Base-by-base conservation (phyloP, 179 eudicot species). In the Beta lomatogona region DNA sequence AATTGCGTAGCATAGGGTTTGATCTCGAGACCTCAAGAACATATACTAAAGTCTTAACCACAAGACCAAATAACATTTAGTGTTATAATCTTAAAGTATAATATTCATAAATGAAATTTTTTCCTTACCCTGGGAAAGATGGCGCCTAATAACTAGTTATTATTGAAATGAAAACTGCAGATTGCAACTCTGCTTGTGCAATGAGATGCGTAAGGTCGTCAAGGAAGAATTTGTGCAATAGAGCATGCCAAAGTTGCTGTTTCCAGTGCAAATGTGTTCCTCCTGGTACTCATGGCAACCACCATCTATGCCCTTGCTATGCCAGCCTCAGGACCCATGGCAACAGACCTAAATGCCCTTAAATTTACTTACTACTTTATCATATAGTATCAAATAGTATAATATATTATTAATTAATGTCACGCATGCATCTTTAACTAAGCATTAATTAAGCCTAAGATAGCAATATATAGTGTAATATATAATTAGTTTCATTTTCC, bases 331-430 rank as follows among this genome's bases (percentile, higher is more conserved):
- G 75, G 68, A 92, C 93, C 71, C 97, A 90, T 67, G 88, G 90
- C 31, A 82, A 88, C 74, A 80, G 63, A 73, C 93, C 77, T 80
- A 92, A 92, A 82, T 92, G 97, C 87, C 97, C 97, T 82, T 91
- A 71, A 73, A n/a, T 4, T 48, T 16, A 54, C 25, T 76, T 19
- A 60, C 10, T 60, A 60, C 8, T 19, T 60, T 1, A 10, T 5
- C 59, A 7, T 11, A 11, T 55, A 14, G 0, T 19, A 21, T 21
- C 21, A 61, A 9, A 61, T 61, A 9, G 21, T 9, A 36, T 36
- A 36, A 25, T 25, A 36, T 36, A 36, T 36, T 36, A 36, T 61
- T 61, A 61, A 12, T 22, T 61, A 61, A 36, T 22, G 28, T 63
- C 14, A 55, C 9, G 52, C 52, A 55, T 14, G 16, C 14, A 22